Evolutionary conservation across 148 eudicot genomes (phyloP), one percentile per base, ranked within the genome.

Genomic region (Spergularia marina): DNA sequence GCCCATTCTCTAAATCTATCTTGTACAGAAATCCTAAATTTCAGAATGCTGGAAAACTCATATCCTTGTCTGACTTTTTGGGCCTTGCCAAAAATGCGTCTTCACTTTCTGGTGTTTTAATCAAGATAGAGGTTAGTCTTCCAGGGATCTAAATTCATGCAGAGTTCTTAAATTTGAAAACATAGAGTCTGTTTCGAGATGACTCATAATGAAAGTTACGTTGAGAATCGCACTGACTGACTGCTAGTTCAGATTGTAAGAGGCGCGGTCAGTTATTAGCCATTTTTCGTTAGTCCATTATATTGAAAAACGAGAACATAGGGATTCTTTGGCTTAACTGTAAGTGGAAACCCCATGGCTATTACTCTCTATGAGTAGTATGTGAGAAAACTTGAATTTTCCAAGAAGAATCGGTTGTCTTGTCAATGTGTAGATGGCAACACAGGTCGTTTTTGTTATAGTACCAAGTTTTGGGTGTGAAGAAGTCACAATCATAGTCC

Each of bases 121-220:
- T 95, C 83, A 84, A 82, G 76, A 85, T 95, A 77, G 96, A 95
- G 97, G 99, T 92, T 66, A 77, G 89, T 86, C 11, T 16, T 57
- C 30, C 25, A 14, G 36, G 36, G 2, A 0, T 2, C 36, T 30
- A 1, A 30, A 30, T 30, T 30, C 36, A 30, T 30, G 3, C 36
- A 2, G 2, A 30, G 36, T 30, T 30, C 4, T 30, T 30, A 1
- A 30, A 30, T 30, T 30, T 30, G 36, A 30, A 30, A 30, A 30
- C 36, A 30, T 30, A 30, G 36, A 30, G 36, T 30, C 36, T 30
- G 36, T 30, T 30, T 30, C 36, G 3, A 30, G 36, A 30, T 30
- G 36, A 30, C 36, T 30, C 36, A 30, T 30, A 30, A 30, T 3
- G 3, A 3, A 30, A 30, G 36, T 30, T 30, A 30, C 36, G 4